Conservation (phyloP, 2,329 filamentous ascomycete genomes). For the Clonostachys byssicola region DNA sequence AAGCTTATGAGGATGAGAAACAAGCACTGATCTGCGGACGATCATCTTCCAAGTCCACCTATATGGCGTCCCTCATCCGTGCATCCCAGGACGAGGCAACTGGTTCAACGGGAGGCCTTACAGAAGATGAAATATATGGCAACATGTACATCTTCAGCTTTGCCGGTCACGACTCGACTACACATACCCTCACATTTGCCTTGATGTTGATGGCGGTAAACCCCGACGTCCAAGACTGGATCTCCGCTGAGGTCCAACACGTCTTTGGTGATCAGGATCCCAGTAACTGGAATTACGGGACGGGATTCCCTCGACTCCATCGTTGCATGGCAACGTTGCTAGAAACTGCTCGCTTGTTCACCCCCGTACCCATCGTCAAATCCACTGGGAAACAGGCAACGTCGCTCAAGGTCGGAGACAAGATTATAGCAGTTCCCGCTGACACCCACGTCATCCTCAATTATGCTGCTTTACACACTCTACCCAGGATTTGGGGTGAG, state of each 20-base stretch:
- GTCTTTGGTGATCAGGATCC: conserved; percentile 8
- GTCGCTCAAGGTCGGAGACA: neutral
- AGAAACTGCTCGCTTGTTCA: conserved; percentile 36
- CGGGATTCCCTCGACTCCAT: conserved; percentile 31
- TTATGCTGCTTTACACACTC: conserved; percentile 2
- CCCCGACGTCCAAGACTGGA: conserved; percentile 38
- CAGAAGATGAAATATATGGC: conserved; percentile 39
- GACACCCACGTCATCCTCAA: conserved; percentile 2
- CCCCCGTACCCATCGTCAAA: conserved; percentile 18
- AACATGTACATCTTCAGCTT: conserved; percentile 44
- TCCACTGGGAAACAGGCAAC: conserved; percentile 10
- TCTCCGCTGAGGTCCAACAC: conserved; percentile 28
- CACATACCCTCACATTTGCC: conserved; percentile 28
- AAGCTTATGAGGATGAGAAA: conserved; percentile 18
- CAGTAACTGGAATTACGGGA: conserved; percentile 17
- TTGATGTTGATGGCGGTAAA: conserved; percentile 36
- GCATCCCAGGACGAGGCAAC: neutral
- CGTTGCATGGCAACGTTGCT: conserved; percentile 32
- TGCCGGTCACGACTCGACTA: conserved; percentile 33
- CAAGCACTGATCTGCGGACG: neutral
- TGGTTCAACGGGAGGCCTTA: neutral
- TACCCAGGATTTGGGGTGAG: conserved; percentile 8
- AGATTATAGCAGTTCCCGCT: conserved; percentile 2
- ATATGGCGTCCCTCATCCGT: conserved; percentile 1
- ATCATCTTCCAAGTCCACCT: neutral